Base-by-base conservation (phyloP, 2,329 filamentous ascomycete species). In the Talaromyces sp. region DNA sequence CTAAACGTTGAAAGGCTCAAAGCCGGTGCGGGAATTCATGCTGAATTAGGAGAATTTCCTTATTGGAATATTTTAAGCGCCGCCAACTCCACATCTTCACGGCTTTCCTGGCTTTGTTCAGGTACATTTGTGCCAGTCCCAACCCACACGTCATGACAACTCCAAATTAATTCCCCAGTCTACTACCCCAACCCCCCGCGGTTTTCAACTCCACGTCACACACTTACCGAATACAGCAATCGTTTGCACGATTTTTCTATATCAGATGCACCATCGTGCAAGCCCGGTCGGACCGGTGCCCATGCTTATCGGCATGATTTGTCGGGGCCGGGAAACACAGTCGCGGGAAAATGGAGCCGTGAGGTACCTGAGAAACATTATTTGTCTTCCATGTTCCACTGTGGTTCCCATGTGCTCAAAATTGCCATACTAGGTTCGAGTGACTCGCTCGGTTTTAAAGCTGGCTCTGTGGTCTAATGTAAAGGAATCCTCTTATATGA, bases 341-440 rank as follows among this genome's bases (percentile, higher is more conserved):
- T 30, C 17, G 24, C 24, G 29, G 45, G 52, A 54, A n/a, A 44
- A 42, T 47, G 49, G 37, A 49, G 30, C 39, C 24, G 9, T 5
- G 9, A 27, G 9, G 24, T 27, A 27, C 37, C 10, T n/a, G 32
- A 19, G 39, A 49, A n/a, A 22, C 1, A 41, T 39, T 33, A 41
- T 49, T 42, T 47, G 44, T 30, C 24, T 44, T 17, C 16, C 14
- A 8, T 19, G 51, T 55, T 53, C 54, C 54, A 55, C 54, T 55
- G 44, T 51, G 47, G 54, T 47, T 16, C 51, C 43, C 24, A 22
- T 10, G 13, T 39, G 24, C 29, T 49, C 22, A 40, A 51, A 7
- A 53, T 8, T 51, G 56, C 51, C 58, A 56, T 62, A 58, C 61
- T 56, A 29, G 51, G 58, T 55, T 49, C 39, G 56, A n/a, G 29